Evolutionary conservation across 225 moss, liverwort and hornwort genomes (phyloP).

Genomic region (Polytrichum formosum): DNA sequence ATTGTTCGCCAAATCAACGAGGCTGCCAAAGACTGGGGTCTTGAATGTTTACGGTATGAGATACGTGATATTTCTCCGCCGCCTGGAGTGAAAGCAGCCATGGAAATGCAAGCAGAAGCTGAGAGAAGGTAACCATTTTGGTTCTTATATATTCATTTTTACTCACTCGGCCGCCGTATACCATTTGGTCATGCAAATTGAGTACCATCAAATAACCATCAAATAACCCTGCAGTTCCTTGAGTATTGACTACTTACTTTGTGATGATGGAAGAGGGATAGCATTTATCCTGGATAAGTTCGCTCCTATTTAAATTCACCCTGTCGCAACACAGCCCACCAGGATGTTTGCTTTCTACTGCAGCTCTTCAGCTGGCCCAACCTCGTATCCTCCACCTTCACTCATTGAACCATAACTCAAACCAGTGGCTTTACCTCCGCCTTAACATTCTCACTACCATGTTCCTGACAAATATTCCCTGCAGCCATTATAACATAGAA

Average conservation of each 20-base stretch:
- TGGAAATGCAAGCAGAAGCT: conserved; percentile 74
- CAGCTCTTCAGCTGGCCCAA: too few species aligned
- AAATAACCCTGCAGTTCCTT: neutral
- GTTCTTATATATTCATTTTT: too few species aligned
- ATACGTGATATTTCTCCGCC: conserved; percentile 69
- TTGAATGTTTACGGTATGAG: conserved; percentile 58
- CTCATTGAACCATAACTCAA: too few species aligned
- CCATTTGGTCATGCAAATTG: neutral
- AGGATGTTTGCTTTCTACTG: too few species aligned
- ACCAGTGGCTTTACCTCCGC: too few species aligned
- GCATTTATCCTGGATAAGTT: neutral
- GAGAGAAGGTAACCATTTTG: conserved; percentile 29
- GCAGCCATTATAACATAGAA: too few species aligned
- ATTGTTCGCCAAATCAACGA: conserved; percentile 67
- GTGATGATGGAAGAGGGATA: neutral
- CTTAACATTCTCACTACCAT: too few species aligned
- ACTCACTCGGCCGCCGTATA: too few species aligned
- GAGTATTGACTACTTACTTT: neutral
- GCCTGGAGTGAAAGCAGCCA: conserved; percentile 61
- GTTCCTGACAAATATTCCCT: too few species aligned
- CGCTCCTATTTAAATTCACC: neutral
- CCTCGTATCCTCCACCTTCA: too few species aligned
- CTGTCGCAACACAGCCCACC: neutral
- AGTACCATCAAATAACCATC: neutral
- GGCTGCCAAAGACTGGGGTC: conserved; percentile 57